phyloP scores from a whole-genome alignment of 1,284 basidiomycete genomes.

The Anthracocystis panici-leucophaei region DNA sequence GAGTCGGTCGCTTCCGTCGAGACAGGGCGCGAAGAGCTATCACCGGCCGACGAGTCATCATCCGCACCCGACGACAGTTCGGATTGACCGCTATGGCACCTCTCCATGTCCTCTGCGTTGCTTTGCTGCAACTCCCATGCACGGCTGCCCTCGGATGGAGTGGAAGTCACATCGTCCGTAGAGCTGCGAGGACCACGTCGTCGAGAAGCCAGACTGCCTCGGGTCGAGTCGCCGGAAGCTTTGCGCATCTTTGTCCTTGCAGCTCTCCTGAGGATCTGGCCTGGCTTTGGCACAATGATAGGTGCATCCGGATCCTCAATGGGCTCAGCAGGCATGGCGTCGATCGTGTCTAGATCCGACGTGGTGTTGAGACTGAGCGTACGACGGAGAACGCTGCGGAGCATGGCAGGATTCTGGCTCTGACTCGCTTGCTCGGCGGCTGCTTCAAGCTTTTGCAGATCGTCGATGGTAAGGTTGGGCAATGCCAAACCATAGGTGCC shows the following conservation, averaged over 20 bases:
- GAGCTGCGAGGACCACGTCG: conserved; percentile 28
- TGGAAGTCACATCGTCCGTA: conserved; percentile 20
- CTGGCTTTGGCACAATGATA: conserved; percentile 87
- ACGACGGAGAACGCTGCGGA: conserved; percentile 84
- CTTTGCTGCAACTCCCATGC: conserved; percentile 43
- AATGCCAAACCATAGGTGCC: conserved; percentile 28
- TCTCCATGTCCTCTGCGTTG: conserved; percentile 44
- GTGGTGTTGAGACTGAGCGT: conserved; percentile 81
- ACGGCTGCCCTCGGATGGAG: conserved; percentile 32
- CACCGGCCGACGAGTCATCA: conserved; percentile 40
- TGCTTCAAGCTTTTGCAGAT: conserved; percentile 90
- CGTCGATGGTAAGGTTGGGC: conserved; percentile 84
- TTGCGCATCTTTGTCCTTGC: conserved; percentile 96
- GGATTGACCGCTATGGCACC: conserved; percentile 53
- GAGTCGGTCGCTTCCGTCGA: conserved; percentile 61
- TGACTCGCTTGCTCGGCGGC: conserved; percentile 81
- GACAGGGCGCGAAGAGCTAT: conserved; percentile 42
- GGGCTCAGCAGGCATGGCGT: conserved; percentile 38
- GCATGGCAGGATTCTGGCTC: conserved; percentile 84
- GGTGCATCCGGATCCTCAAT: conserved; percentile 86
- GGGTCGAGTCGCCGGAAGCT: conserved; percentile 80
- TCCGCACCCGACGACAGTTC: conserved; percentile 50
- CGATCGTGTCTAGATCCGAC: conserved; percentile 37
- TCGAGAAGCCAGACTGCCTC: conserved; percentile 39
- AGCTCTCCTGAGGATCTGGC: conserved; percentile 87